Percentiles rank a stretch among this genome's conserved stretches.
phyloP scores from a whole-genome alignment of 2,329 filamentous ascomycete species.

The Sporothrix euskadiensis region DNA sequence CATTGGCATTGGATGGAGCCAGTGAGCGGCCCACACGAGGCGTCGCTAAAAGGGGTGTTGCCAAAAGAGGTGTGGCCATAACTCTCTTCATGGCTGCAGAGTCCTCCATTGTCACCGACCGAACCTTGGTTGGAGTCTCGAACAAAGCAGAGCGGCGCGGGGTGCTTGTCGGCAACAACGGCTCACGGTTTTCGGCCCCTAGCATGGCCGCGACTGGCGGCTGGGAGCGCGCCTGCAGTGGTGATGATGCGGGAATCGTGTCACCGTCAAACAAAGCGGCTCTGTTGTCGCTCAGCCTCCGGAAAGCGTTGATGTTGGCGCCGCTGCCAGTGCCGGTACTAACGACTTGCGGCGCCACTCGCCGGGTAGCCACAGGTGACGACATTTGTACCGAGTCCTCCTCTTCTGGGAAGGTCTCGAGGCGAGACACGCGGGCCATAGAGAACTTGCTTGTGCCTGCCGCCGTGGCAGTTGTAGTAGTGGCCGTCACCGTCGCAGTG shows the following conservation, averaged over 20 bases:
- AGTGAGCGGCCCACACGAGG: neutral
- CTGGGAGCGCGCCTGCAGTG: conserved; percentile 23
- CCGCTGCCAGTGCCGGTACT: neutral
- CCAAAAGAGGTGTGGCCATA: neutral
- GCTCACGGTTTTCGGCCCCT: neutral
- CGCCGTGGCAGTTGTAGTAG: neutral
- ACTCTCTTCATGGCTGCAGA: conserved; percentile 8
- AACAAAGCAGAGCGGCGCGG: conserved; percentile 31
- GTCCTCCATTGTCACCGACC: conserved; percentile 17
- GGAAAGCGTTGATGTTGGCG: neutral
- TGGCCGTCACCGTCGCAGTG: neutral
- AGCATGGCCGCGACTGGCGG: conserved; percentile 6
- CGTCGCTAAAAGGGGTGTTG: neutral
- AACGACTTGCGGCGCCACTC: neutral
- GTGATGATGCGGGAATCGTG: conserved; percentile 32
- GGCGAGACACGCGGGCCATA: neutral
- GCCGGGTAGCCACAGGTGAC: neutral
- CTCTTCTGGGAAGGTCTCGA: conserved; percentile 18
- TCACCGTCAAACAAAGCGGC: neutral
- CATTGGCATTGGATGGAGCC: conserved; percentile 25
- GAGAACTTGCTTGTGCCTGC: neutral
- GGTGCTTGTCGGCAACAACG: conserved; percentile 17
- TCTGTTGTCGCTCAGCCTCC: neutral
- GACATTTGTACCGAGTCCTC: conserved; percentile 21
- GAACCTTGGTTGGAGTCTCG: conserved; percentile 37